Percentiles rank a stretch among this genome's conserved stretches.
phyloP scores from a whole-genome alignment of 805 yeast species.

The Starmerella potacharoeniae region DNA sequence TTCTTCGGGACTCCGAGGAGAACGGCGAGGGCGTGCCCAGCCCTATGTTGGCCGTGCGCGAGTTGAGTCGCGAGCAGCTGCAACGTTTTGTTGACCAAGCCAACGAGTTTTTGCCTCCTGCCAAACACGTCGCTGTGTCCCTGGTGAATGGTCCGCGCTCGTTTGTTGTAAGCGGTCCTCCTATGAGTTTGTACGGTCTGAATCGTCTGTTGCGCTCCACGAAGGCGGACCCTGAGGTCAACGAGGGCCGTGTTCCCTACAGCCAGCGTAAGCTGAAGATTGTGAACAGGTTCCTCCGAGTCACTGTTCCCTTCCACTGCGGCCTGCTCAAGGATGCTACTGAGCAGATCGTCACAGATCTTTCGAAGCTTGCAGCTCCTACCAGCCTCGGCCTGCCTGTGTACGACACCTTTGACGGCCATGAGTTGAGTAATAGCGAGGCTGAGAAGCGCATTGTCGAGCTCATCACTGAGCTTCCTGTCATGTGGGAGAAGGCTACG shows the following conservation, averaged over 20 bases:
- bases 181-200: conserved; percentile 93
- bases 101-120: conserved; percentile 83
- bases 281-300: conserved; percentile 87
- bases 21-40: conserved; percentile 94
- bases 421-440: conserved; percentile 47
- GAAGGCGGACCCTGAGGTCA: conserved; percentile 87
- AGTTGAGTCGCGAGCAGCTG: conserved; percentile 69
- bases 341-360: conserved; percentile 52
- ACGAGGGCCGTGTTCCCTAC: conserved; percentile 88
- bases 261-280: conserved; percentile 90
- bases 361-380: conserved; percentile 45
- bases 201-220: conserved; percentile 84
- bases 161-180: conserved; percentile 94
- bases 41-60: conserved; percentile 94
- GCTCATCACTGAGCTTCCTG: conserved; percentile 80
- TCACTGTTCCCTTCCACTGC: conserved; percentile 94
- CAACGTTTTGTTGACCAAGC: conserved; percentile 71
- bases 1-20: conserved; percentile 81
- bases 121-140: conserved; percentile 82
- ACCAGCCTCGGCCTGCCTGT: conserved; percentile 72
- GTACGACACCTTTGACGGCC: conserved; percentile 77
- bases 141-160: conserved; percentile 92
- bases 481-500: conserved; percentile 90
- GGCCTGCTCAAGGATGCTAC: conserved; percentile 68
- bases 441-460: conserved; percentile 61